Evolutionary conservation across 371 early-diverging fungal genomes (phyloP).

Genomic region (Syncephalastrum monosporum): DNA sequence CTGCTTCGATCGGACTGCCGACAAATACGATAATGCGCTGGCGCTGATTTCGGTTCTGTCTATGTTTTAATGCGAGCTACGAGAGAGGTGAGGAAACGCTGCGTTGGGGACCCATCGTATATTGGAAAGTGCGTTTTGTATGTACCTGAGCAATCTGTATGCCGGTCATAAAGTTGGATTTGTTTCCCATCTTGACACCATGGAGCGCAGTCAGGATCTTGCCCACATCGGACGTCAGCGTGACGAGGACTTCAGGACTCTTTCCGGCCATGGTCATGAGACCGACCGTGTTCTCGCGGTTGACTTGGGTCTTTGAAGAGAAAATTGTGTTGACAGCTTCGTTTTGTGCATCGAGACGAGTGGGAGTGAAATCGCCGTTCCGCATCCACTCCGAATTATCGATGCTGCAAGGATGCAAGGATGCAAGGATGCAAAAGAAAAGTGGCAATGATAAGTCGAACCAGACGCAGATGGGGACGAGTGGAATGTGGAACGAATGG

Average conservation of each 20-base stretch:
- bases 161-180: conserved; percentile 77
- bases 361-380: conserved; percentile 98
- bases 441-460: too few species aligned
- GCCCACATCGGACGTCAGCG: conserved; percentile 88
- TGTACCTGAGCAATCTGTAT: conserved; percentile 95
- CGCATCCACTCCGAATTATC: conserved; percentile 99
- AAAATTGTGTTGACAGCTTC: conserved; percentile 95
- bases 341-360: conserved; percentile 91
- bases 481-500: background rate
- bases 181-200: conserved; percentile 72
- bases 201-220: conserved; percentile 89
- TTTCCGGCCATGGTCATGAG: conserved; percentile 96
- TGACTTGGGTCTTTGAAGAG: conserved; percentile 85
- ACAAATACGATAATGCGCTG: conserved; percentile 95
- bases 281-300: conserved; percentile 97
- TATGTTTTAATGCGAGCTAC: conserved; percentile 93
- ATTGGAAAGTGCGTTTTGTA: background rate
- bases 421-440: conserved; percentile 1
- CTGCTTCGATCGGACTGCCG: conserved; percentile 82
- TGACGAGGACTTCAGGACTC: conserved; percentile 94
- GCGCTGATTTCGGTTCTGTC: conserved; percentile 94
- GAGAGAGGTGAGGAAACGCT: conserved; percentile 8
- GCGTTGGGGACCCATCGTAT: background rate
- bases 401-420: conserved; percentile 53
- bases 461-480: background rate